Base-by-base conservation (phyloP, 371 early-diverging fungal species). In the Nematocida parisii region DNA sequence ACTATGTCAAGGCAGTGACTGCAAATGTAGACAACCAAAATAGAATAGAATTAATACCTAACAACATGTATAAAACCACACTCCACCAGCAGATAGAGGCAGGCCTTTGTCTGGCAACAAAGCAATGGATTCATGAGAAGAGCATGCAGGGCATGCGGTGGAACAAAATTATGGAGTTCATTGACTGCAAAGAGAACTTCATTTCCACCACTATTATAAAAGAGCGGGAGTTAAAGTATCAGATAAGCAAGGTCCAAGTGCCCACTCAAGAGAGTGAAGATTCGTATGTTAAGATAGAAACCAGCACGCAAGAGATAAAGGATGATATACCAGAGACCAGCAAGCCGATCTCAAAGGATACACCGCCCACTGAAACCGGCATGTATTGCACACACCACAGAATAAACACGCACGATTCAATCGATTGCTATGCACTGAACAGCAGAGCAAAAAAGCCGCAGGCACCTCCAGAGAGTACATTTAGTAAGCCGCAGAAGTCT, bases 351-450 rank as follows among this genome's bases (percentile, higher is more conserved):
- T 33, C 33, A 50, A 18, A 50, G 18, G 18, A 18, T 13, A 50
- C 52, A 50, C 9, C 13, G 9, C 13, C 52, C 52, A 9, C 52
- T 13, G 52, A 50, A 42, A 64, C 42, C 6, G 64, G 22, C 6
- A 7, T 64, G 22, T 64, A 64, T 27, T 64, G 64, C 64, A 64
- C 64, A 7, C 64, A 64, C 45, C 64, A 64, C 64, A 64, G 64
- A 45, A 44, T 64, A 39, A 64, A 27, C 42, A 64, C 64, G 22
- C 64, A 64, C 42, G 22, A 13, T 6, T 20, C 39, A 18, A 22
- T 20, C 7, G 64, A 64, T 15, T 64, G 64, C 64, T 64, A 42
- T 22, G 64, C 64, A 9, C 64, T 64, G 42, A 33, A 64, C 3
- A 44, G 64, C 22, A 39, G 64, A 45, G 39, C 20, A 9, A 60